Conservation (phyloP, 768 basidiomycete genomes). For the Tubosaeta sp. region DNA sequence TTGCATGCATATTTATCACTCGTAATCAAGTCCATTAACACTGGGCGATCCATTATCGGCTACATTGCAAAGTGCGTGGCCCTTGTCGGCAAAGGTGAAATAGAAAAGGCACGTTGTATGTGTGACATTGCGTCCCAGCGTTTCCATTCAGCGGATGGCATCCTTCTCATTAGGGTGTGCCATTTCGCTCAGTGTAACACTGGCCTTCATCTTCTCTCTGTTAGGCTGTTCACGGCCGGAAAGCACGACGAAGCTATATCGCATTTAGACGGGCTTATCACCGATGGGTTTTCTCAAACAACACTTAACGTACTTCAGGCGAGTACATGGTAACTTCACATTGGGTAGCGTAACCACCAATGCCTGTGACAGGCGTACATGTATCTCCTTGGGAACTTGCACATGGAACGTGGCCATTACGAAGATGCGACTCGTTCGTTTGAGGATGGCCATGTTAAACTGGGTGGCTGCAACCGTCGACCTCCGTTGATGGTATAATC, state of each 20-base stretch:
- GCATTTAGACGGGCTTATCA: background rate
- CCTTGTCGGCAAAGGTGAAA: background rate
- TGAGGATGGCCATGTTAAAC: too few relatives aligned
- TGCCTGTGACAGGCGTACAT: too few relatives aligned
- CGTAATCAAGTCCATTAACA: too few relatives aligned
- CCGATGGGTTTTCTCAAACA: background rate
- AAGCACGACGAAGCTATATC: background rate
- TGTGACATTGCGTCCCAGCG: constrained; percentile 2
- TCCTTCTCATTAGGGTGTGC: constrained; percentile 1
- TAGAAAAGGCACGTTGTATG: background rate
- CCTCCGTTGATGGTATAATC: background rate
- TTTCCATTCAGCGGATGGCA: background rate
- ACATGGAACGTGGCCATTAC: background rate
- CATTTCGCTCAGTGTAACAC: background rate
- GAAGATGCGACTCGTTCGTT: too few relatives aligned
- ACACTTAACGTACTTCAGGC: background rate
- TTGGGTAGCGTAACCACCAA: background rate
- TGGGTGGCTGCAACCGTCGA: too few relatives aligned
- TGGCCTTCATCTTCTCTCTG: background rate
- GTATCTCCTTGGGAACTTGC: background rate
- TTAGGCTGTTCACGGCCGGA: background rate
- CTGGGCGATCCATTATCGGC: too few relatives aligned
- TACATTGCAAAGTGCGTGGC: background rate
- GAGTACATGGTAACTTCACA: background rate
- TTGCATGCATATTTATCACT: too few relatives aligned